Evolutionary conservation across 2,329 filamentous ascomycete species (phyloP).

Genomic region (Trichoderma atrobrunneum): DNA sequence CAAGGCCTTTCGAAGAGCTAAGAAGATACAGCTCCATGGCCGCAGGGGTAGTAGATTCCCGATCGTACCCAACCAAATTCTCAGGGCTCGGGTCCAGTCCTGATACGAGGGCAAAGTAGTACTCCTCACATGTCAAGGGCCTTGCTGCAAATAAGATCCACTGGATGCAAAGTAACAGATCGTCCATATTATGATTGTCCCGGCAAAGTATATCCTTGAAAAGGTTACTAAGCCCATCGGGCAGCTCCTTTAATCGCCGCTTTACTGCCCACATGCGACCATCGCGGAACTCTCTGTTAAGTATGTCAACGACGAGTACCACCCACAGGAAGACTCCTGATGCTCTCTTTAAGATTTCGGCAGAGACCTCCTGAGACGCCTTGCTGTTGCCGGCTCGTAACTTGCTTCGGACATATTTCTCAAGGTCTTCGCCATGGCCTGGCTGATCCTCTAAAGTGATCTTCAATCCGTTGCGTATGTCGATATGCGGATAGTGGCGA

Average conservation of each 20-base stretch:
- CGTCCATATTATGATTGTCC: constrained; percentile 41
- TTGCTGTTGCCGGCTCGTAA: background rate
- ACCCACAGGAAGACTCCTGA: background rate
- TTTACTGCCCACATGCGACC: background rate
- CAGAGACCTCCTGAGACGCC: background rate
- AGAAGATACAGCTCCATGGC: background rate
- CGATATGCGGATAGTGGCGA: background rate
- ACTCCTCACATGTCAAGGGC: constrained; percentile 43
- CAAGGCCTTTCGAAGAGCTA: background rate
- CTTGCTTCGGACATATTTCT: background rate
- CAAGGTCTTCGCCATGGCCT: background rate
- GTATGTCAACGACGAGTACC: background rate
- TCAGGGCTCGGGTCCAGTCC: background rate
- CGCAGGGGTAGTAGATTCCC: background rate
- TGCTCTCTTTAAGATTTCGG: background rate
- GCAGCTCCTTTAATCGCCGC: constrained; percentile 35
- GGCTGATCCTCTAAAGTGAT: background rate
- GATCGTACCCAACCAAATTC: background rate
- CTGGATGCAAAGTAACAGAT: constrained; percentile 44
- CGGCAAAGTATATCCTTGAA: constrained; percentile 52
- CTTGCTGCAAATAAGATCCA: constrained; percentile 52
- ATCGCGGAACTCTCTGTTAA: background rate
- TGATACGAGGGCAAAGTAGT: constrained; percentile 36
- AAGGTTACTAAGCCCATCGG: constrained; percentile 41
- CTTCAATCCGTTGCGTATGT: background rate